phyloP scores from a whole-genome alignment of 192 early-diverging fungal genomes.

The Linderina pennispora region DNA sequence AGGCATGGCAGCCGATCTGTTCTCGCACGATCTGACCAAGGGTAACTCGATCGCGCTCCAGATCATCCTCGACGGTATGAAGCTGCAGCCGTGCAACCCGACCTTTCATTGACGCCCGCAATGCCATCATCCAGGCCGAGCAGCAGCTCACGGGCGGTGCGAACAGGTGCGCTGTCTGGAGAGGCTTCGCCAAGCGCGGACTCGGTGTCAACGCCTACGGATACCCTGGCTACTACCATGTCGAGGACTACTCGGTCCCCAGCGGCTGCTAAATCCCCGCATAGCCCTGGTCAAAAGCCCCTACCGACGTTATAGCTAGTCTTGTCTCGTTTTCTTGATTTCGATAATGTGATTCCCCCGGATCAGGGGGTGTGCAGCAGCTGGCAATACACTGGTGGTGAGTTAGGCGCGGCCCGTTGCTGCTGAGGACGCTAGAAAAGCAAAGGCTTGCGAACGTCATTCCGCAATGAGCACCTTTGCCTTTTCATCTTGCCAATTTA shows the following conservation, averaged over 20 bases:
- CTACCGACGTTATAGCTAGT: too few relatives aligned
- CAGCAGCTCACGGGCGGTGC: slow-evolving; percentile 40
- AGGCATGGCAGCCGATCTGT: slow-evolving; percentile 19
- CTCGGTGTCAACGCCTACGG: slow-evolving; percentile 36
- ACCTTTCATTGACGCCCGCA: slow-evolving; percentile 59
- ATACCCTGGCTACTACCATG: slow-evolving; percentile 1
- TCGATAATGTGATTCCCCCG: not conserved
- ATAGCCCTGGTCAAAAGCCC: too few relatives aligned
- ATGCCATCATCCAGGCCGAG: slow-evolving; percentile 63
- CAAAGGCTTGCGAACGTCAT: too few relatives aligned
- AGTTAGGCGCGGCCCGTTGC: too few relatives aligned
- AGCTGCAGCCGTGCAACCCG: slow-evolving; percentile 63
- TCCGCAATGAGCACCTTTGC: too few relatives aligned
- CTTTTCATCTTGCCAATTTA: not conserved
- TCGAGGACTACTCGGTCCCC: slow-evolving; percentile 21
- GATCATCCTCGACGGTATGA: slow-evolving; percentile 51
- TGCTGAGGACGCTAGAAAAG: too few relatives aligned
- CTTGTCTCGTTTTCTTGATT: too few relatives aligned
- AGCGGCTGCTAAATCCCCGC: slow-evolving; percentile 11
- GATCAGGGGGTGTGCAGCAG: too few relatives aligned
- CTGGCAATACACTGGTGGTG: too few relatives aligned
- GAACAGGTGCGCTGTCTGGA: slow-evolving; percentile 55
- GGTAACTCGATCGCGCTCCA: slow-evolving; percentile 52
- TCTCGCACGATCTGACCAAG: slow-evolving; percentile 24
- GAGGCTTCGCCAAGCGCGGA: slow-evolving; percentile 65